Evolutionary conservation across 306 rosid species (phyloP).

Genomic region (Lithocarpus polystachyus): DNA sequence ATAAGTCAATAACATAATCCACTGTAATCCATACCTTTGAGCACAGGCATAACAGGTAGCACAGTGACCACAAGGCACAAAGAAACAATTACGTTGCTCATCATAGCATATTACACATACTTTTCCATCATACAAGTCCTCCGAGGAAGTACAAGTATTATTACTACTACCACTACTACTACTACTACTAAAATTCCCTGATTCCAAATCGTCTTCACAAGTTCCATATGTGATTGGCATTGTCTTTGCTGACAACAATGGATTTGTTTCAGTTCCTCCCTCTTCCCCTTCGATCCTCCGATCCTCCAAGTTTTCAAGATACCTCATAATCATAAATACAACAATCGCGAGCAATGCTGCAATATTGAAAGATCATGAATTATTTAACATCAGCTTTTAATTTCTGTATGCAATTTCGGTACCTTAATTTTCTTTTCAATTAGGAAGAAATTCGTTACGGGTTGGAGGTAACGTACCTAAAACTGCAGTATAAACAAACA

Average conservation of each 20-base stretch:
- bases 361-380: not conserved
- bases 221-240: conserved; percentile 24
- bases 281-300: not conserved
- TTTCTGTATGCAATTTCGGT: too few relatives aligned
- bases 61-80: conserved; percentile 47
- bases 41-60: conserved; percentile 44
- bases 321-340: conserved; percentile 16
- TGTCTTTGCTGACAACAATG: conserved; percentile 16
- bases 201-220: conserved; percentile 22
- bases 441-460: not conserved
- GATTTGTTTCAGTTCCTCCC: conserved; percentile 19
- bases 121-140: conserved; percentile 38
- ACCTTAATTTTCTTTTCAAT: too few relatives aligned
- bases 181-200: conserved; percentile 1
- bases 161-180: not conserved
- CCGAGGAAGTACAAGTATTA: conserved; percentile 2
- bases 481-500: conserved; percentile 11
- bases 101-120: conserved; percentile 40
- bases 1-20: not conserved
- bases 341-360: conserved; percentile 25
- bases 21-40: conserved; percentile 11
- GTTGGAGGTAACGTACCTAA: conserved; percentile 12
- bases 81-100: conserved; percentile 33
- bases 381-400: not conserved
- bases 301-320: not conserved